These are phyloP conservation scores for Diaporthe citrichinensis DNA, from an alignment of 2,329 filamentous ascomycete species.

Conservation along the genomic window DNA sequence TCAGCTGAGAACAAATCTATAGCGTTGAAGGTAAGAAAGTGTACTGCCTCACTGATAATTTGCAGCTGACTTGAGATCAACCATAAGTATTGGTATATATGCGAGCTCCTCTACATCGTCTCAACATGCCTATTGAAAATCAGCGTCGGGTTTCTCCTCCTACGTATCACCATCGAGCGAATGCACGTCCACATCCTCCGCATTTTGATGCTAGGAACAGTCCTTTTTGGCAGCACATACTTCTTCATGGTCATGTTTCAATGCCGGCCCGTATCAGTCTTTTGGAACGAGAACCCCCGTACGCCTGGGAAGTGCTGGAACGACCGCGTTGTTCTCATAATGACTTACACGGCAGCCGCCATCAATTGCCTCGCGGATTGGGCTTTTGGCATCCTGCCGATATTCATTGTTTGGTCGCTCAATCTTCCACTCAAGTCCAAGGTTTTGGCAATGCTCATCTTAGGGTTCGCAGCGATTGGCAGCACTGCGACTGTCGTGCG, in stretches of 20 bases:
- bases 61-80: not conserved
- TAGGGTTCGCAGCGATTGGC: conserved; percentile 18
- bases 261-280: not conserved
- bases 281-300: conserved; percentile 15
- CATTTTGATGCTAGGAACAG: conserved; percentile 3
- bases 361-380: conserved; percentile 33
- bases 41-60: not conserved
- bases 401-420: conserved; percentile 32
- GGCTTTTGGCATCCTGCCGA: conserved; percentile 20
- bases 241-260: conserved; percentile 22
- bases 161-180: conserved; percentile 16
- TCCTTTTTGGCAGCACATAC: not conserved
- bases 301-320: conserved; percentile 18
- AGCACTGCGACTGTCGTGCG: conserved; percentile 18
- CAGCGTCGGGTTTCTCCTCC: conserved; percentile 19
- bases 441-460: not conserved
- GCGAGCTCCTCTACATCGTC: conserved; percentile 22
- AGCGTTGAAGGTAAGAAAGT: not conserved
- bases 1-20: not conserved
- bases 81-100: conserved; percentile 13
- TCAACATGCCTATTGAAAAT: conserved; percentile 15
- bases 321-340: conserved; percentile 7
- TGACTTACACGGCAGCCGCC: conserved; percentile 16
- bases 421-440: conserved; percentile 16
- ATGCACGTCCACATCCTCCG: not conserved